phyloP scores from a whole-genome alignment of 129 eudicot genomes.

The Arctium lappa region DNA sequence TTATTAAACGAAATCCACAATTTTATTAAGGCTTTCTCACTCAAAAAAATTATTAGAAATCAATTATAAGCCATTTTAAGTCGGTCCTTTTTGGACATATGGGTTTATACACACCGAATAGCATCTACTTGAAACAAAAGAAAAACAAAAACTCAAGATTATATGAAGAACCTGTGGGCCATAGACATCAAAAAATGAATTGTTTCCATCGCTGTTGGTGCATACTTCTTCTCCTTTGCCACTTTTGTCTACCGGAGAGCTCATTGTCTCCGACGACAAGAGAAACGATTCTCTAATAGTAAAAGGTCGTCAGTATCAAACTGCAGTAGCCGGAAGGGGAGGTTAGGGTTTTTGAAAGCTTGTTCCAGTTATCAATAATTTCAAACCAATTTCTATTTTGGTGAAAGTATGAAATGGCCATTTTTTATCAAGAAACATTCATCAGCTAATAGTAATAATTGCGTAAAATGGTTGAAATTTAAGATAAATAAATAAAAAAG shows the following conservation, averaged over 20 bases:
- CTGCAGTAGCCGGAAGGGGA: not conserved
- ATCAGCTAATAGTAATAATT: too few relatives aligned
- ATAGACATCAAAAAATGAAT: slow-evolving; percentile 52
- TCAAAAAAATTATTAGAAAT: not conserved
- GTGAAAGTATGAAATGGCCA: too few relatives aligned
- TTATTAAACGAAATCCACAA: not conserved
- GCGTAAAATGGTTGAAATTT: too few relatives aligned
- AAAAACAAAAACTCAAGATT: not conserved
- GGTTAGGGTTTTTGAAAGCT: not conserved
- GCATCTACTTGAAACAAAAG: not conserved
- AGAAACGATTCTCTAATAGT: not conserved
- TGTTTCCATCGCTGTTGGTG: slow-evolving; percentile 8
- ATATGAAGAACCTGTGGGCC: slow-evolving; percentile 59
- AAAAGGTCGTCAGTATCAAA: not conserved
- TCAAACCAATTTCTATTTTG: too few relatives aligned
- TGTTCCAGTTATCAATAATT: too few relatives aligned
- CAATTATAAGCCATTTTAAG: not conserved
- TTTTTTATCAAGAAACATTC: too few relatives aligned
- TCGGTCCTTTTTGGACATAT: not conserved
- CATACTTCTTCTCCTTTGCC: slow-evolving; percentile 17
- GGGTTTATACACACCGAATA: not conserved
- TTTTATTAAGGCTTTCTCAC: not conserved
- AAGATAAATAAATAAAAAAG: too few relatives aligned
- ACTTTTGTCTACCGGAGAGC: not conserved
- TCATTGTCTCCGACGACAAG: slow-evolving; percentile 12